Percentiles rank a stretch among this genome's conserved stretches.
These are phyloP conservation scores for Sordaria brevicollis DNA, from an alignment of 495 filamentous ascomycete genomes.

Conservation along the genomic window DNA sequence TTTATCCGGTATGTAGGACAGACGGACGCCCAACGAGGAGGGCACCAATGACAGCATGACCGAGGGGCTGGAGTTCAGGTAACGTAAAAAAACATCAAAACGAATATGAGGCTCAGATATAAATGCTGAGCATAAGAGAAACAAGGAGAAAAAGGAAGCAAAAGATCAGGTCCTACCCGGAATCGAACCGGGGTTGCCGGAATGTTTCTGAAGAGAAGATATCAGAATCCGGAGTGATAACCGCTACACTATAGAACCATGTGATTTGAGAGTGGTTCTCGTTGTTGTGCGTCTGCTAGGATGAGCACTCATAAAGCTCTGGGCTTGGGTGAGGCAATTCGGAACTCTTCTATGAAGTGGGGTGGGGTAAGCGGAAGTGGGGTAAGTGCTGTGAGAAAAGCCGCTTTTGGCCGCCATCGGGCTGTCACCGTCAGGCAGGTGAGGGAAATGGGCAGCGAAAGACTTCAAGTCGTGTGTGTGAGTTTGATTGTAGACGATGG, in stretches of 20 bases:
- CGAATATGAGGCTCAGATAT: too few relatives aligned
- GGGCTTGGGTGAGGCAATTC: not conserved
- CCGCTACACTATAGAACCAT: not conserved
- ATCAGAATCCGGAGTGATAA: not conserved
- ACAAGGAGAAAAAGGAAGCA: not conserved
- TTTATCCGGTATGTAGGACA: too few relatives aligned
- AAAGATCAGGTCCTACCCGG: slow-evolving; percentile 8
- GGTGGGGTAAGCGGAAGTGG: not conserved
- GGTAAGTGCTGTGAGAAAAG: not conserved
- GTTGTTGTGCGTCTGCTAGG: not conserved
- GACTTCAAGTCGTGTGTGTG: too few relatives aligned
- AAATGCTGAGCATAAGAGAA: too few relatives aligned
- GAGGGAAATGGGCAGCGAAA: too few relatives aligned
- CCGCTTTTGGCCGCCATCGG: not conserved
- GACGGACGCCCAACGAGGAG: too few relatives aligned
- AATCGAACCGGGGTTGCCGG: slow-evolving; percentile 8
- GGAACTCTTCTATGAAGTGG: not conserved
- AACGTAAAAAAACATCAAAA: too few relatives aligned
- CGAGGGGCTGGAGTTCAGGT: too few relatives aligned
- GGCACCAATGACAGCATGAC: too few relatives aligned
- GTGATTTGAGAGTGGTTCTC: not conserved
- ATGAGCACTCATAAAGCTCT: not conserved
- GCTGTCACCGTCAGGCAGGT: too few relatives aligned
- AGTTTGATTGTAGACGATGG: too few relatives aligned
- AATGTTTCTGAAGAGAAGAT: not conserved